A percentile compares a stretch with the other conserved stretches of the same genome.
Conservation (phyloP, 768 basidiomycete species). For the Boletus vermiculosoides region DNA sequence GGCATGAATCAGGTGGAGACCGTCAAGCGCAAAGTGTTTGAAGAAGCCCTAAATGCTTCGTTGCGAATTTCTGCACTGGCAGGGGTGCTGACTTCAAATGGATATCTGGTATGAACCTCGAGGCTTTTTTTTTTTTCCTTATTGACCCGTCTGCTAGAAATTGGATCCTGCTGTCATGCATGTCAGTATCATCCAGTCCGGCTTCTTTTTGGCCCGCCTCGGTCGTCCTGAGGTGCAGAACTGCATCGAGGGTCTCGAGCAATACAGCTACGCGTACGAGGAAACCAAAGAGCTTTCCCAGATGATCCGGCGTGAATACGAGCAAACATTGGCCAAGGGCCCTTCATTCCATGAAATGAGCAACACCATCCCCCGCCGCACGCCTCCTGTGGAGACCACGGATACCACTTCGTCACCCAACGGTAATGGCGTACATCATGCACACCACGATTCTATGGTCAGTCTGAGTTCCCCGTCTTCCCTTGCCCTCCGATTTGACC, state of each 20-base stretch:
- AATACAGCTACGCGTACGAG: constrained; percentile 87
- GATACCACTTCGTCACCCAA: constrained; percentile 12
- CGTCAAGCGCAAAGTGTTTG: constrained; percentile 65
- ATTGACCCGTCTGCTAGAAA: constrained; percentile 41
- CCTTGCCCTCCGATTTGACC: constrained; percentile 12
- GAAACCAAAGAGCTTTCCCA: constrained; percentile 77
- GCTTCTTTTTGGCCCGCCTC: constrained; percentile 75
- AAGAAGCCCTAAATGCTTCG: constrained; percentile 84
- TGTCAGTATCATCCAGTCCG: constrained; percentile 81
- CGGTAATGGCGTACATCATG: constrained; percentile 17
- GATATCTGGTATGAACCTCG: constrained; percentile 64
- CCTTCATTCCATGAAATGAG: constrained; percentile 42
- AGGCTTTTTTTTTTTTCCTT: constrained; percentile 6
- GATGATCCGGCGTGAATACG: constrained; percentile 56
- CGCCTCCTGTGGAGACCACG: constrained; percentile 17
- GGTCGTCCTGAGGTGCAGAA: constrained; percentile 80
- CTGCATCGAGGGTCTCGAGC: constrained; percentile 82
- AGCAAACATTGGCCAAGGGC: constrained; percentile 39
- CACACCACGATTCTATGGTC: constrained; percentile 24
- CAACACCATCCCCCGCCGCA: constrained; percentile 30
- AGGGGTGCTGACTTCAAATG: constrained; percentile 81
- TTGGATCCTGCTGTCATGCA: constrained; percentile 90
- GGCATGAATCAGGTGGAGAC: constrained; percentile 61
- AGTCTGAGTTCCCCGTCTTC: not conserved
- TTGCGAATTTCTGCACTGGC: constrained; percentile 87